Conservation (phyloP, 1,139 yeast genomes). For the Candida tropicalis region DNA sequence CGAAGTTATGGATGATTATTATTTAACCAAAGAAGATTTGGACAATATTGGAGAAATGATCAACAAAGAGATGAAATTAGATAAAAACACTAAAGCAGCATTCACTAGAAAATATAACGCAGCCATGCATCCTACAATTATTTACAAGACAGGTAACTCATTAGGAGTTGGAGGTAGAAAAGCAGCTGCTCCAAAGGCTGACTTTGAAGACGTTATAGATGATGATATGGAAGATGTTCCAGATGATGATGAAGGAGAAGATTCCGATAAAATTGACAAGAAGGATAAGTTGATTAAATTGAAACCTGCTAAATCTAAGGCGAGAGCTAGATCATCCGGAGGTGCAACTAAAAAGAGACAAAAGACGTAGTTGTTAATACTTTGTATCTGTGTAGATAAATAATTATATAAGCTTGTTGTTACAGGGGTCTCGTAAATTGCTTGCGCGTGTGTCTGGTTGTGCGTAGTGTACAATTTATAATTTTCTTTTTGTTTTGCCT, state of each 20-base stretch:
- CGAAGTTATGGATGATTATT: conserved; percentile 76
- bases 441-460: too few relatives aligned
- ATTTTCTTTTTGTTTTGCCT: too few relatives aligned
- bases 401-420: not conserved
- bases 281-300: conserved; percentile 49
- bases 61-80: conserved; percentile 52
- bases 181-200: conserved; percentile 42
- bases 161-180: conserved; percentile 37
- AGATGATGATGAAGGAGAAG: conserved; percentile 34
- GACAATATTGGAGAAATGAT: conserved; percentile 60
- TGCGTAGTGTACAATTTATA: too few relatives aligned
- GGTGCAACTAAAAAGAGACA: conserved; percentile 21
- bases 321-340: conserved; percentile 15
- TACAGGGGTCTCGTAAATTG: too few relatives aligned
- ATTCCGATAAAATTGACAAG: conserved; percentile 38
- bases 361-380: conserved; percentile 8
- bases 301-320: conserved; percentile 23
- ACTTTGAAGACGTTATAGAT: conserved; percentile 64
- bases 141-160: conserved; percentile 68
- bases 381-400: not conserved
- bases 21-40: conserved; percentile 88
- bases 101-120: conserved; percentile 85
- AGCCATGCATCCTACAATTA: conserved; percentile 80
- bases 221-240: conserved; percentile 50
- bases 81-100: conserved; percentile 76